phyloP scores from a whole-genome alignment of 495 filamentous ascomycete genomes.

The Aspergillus funiculosus region DNA sequence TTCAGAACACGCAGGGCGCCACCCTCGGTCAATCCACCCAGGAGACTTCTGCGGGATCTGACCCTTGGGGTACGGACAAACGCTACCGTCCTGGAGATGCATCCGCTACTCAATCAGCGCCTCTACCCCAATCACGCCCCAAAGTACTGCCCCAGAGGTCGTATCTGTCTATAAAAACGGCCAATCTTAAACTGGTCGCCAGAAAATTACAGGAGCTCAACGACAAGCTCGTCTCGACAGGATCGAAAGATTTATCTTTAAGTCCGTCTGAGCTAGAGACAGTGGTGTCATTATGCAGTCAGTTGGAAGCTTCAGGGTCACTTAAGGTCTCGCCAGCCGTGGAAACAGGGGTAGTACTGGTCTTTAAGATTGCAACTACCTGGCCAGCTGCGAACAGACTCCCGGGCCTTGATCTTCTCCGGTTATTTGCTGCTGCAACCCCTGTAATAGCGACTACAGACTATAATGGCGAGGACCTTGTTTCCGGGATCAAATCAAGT shows the following conservation, averaged over 20 bases:
- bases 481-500: slow-evolving; percentile 40
- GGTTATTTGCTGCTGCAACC: slow-evolving; percentile 63
- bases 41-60: slow-evolving; percentile 45
- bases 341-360: slow-evolving; percentile 47
- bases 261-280: slow-evolving; percentile 61
- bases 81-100: slow-evolving; percentile 70
- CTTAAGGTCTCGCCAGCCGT: slow-evolving; percentile 32
- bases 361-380: slow-evolving; percentile 59
- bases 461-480: slow-evolving; percentile 49
- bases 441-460: slow-evolving; percentile 54
- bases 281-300: slow-evolving; percentile 49
- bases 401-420: slow-evolving; percentile 78
- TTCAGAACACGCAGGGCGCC: slow-evolving; percentile 79
- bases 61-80: slow-evolving; percentile 72
- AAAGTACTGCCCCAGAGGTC: slow-evolving; percentile 72
- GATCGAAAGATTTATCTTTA: slow-evolving; percentile 66
- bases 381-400: slow-evolving; percentile 79
- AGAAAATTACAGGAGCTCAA: slow-evolving; percentile 75
- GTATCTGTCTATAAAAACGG: slow-evolving; percentile 68
- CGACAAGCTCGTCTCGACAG: slow-evolving; percentile 55
- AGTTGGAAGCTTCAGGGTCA: slow-evolving; percentile 48
- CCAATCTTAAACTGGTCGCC: slow-evolving; percentile 56
- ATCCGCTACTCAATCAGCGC: slow-evolving; percentile 27
- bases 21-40: slow-evolving; percentile 57
- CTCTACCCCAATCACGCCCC: slow-evolving; percentile 41